Evolutionary conservation across 768 basidiomycete species (phyloP).

Genomic region (Crassisporium funariophilum): DNA sequence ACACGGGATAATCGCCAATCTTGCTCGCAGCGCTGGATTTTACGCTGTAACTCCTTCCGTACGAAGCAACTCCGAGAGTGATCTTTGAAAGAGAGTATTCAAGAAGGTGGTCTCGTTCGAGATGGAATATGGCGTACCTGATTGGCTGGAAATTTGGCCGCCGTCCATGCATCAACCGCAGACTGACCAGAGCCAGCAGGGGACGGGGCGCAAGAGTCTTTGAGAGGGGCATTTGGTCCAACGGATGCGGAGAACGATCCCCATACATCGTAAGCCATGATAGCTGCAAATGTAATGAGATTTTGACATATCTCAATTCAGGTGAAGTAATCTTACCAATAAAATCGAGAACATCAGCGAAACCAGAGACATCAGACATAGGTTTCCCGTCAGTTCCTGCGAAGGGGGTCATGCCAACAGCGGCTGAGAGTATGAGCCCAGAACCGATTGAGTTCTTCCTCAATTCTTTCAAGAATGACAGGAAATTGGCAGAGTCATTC

Average conservation of each 20-base stretch:
- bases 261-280: slow-evolving; percentile 67
- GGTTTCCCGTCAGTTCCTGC: slow-evolving; percentile 54
- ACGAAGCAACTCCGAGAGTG: slow-evolving; percentile 78
- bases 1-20: slow-evolving; percentile 31
- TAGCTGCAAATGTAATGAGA: slow-evolving; percentile 30
- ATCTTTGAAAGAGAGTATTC: too few relatives aligned
- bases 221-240: slow-evolving; percentile 85
- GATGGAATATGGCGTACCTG: slow-evolving; percentile 25
- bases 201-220: slow-evolving; percentile 64
- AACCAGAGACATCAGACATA: slow-evolving; percentile 64
- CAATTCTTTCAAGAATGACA: slow-evolving; percentile 72
- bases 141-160: slow-evolving; percentile 70
- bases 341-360: slow-evolving; percentile 60
- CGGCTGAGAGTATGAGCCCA: slow-evolving; percentile 55
- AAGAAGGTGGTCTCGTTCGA: too few relatives aligned
- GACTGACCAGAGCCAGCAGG: slow-evolving; percentile 68
- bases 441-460: slow-evolving; percentile 50
- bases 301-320: not conserved
- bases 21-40: slow-evolving; percentile 35
- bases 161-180: slow-evolving; percentile 71
- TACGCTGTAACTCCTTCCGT: slow-evolving; percentile 75
- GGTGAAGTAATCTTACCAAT: slow-evolving; percentile 27
- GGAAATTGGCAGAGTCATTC: slow-evolving; percentile 73
- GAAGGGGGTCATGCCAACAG: slow-evolving; percentile 41
- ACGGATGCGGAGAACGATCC: slow-evolving; percentile 52